These are phyloP conservation scores for Pseudozyma sp. DNA, from an alignment of 1,284 basidiomycete species.

Conservation along the genomic window DNA sequence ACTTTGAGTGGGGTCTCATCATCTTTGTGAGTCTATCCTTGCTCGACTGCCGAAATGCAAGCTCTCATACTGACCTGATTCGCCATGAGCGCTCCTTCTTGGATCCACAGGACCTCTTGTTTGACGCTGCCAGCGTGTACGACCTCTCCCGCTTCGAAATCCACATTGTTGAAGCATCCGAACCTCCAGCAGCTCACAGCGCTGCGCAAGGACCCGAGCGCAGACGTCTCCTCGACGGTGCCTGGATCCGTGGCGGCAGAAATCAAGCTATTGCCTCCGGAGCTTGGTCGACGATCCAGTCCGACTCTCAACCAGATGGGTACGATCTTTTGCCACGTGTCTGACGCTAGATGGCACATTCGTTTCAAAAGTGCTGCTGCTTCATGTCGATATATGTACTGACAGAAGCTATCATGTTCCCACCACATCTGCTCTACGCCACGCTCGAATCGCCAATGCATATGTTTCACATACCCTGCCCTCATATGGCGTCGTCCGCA, in stretches of 20 bases:
- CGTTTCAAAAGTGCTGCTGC: background rate
- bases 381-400: background rate
- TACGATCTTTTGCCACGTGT: conserved; percentile 40
- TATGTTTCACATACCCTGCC: background rate
- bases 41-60: background rate
- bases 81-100: background rate
- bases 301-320: conserved; percentile 27
- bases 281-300: conserved; percentile 54
- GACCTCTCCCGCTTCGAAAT: conserved; percentile 59
- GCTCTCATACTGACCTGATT: background rate
- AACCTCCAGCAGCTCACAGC: background rate
- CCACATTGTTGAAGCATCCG: conserved; percentile 49
- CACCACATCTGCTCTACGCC: background rate
- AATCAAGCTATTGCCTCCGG: conserved; percentile 45
- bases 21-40: conserved; percentile 51
- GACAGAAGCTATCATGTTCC: conserved; percentile 1
- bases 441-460: background rate
- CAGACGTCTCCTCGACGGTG: conserved; percentile 37
- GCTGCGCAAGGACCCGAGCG: conserved; percentile 7
- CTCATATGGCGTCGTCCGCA: background rate
- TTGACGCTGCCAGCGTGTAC: conserved; percentile 58
- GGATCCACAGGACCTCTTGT: conserved; percentile 57
- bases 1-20: conserved; percentile 67
- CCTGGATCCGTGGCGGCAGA: conserved; percentile 53
- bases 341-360: background rate